Evolutionary conservation across 1,284 basidiomycete species (phyloP), one percentile per base, ranked within the genome.

Genomic region (Prillingera fragicola): DNA sequence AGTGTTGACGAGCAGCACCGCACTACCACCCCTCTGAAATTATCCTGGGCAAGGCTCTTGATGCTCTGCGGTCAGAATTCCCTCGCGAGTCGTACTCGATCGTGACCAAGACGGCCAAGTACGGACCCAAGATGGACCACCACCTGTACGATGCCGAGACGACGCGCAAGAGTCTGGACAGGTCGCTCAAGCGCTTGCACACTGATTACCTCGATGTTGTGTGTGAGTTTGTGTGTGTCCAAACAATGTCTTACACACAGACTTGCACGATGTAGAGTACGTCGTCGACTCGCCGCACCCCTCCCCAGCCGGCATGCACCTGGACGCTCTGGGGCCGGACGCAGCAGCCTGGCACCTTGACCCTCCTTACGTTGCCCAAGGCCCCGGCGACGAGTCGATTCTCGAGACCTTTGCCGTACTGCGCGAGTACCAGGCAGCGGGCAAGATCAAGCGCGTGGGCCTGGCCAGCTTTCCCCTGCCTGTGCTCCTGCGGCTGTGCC

Each of bases 71-170:
- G 35, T 65, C 70, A 40, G 83, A 88, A 59, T 91, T 84, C 61
- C 87, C 88, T 15, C 80, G 90, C 21, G 76, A 78, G 13, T 80
- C 82, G 1, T 95, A 94, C 67, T 78, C 81, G 57, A 69, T 94
- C 66, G 83, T 90, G 72, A 92, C 91, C n/a, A 98, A 98, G 72
- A 87, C 84, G 50, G 94, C 91, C 19, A 80, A 92, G 37, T 92
- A 86, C 67, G 89, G 88, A 4, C 63, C 73, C 1, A 71, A 73
- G 33, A 66, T 65, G 24, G 62, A 65, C 9, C 76, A 79, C 42
- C 95, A 96, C 62, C 85, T 94, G 65, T 67, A 94, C 70, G 77
- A 79, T 8, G 83, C 87, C 0, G 65, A 71, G 12, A 80, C 78
- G 23, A 80, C 96, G 42, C 78, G 83, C 9, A 70, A 75, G 17